Percentiles rank a stretch among this genome's conserved stretches.
phyloP scores from a whole-genome alignment of 2,329 filamentous ascomycete species.

The Rhexocercosporidium sp. region DNA sequence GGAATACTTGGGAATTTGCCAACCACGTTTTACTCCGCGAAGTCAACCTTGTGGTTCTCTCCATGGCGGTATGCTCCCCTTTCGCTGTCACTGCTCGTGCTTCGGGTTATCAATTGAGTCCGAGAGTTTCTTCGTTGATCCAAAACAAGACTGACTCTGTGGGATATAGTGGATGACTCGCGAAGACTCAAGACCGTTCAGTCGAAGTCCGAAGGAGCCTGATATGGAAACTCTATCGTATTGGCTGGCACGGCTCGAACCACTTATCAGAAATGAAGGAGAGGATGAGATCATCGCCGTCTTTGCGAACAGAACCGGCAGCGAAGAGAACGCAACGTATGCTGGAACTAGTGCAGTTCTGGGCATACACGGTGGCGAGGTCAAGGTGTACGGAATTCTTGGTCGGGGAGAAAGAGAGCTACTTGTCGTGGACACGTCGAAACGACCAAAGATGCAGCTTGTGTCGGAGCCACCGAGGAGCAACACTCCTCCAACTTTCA shows the following conservation, averaged over 20 bases:
- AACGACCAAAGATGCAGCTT: neutral
- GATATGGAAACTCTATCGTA: conserved; percentile 77
- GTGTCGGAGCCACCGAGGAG: neutral
- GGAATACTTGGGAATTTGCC: conserved; percentile 54
- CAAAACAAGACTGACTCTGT: neutral
- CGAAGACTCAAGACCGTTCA: conserved; percentile 55
- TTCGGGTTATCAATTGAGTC: too few species aligned
- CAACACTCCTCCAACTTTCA: neutral
- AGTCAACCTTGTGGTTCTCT: conserved; percentile 69
- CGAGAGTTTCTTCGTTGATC: too few species aligned
- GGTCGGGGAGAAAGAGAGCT: conserved; percentile 72
- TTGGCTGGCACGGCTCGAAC: conserved; percentile 75
- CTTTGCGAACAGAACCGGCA: conserved; percentile 72
- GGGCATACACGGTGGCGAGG: conserved; percentile 66
- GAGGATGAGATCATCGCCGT: conserved; percentile 69
- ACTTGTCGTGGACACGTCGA: conserved; percentile 68
- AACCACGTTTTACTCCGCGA: conserved; percentile 58
- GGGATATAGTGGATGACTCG: conserved; percentile 56
- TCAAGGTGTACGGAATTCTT: conserved; percentile 71
- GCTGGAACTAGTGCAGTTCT: conserved; percentile 62
- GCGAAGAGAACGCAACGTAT: conserved; percentile 56
- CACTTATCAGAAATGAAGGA: conserved; percentile 58
- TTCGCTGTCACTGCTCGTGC: neutral
- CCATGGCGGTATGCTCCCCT: conserved; percentile 62
- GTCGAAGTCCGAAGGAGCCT: conserved; percentile 57